Conservation (phyloP, 345 rosid genomes). For the Cardamine chenopodiifolia region DNA sequence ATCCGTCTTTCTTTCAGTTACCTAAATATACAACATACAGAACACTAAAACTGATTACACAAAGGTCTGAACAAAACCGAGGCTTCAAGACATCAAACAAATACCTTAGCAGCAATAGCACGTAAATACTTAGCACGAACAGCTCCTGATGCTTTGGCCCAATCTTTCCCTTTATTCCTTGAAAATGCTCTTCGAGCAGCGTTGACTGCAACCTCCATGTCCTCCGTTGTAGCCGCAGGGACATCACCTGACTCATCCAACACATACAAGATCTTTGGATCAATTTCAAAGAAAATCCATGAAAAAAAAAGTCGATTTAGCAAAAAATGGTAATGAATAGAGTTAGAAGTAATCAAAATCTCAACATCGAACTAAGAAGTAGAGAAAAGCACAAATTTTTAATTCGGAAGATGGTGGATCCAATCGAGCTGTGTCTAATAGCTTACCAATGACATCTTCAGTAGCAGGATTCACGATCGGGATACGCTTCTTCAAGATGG, state of each 20-base stretch:
- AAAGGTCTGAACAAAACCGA: neutral
- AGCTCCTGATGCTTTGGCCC: slow-evolving; percentile 82
- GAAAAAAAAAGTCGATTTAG: too few relatives aligned
- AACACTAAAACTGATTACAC: neutral
- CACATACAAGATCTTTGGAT: neutral
- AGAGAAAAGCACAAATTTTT: neutral
- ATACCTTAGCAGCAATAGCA: slow-evolving; percentile 96
- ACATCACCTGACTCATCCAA: slow-evolving; percentile 61
- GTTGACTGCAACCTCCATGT: slow-evolving; percentile 87
- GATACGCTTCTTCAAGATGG: slow-evolving; percentile 74
- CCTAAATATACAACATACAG: slow-evolving; percentile 45
- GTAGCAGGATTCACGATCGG: slow-evolving; percentile 78
- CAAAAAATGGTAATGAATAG: neutral
- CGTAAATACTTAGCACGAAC: slow-evolving; percentile 87
- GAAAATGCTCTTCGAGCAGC: slow-evolving; percentile 79
- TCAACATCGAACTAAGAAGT: neutral
- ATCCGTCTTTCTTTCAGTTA: slow-evolving; percentile 67
- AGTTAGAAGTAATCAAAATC: neutral
- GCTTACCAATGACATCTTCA: slow-evolving; percentile 65
- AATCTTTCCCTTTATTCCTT: slow-evolving; percentile 76
- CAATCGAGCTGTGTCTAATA: neutral
- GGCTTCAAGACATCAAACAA: neutral
- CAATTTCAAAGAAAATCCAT: slow-evolving; percentile 2
- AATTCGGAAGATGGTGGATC: neutral
- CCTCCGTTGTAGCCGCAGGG: slow-evolving; percentile 91